Evolutionary conservation across 257 asterid genomes (phyloP).

Genomic region (Nicotiana attenuata): DNA sequence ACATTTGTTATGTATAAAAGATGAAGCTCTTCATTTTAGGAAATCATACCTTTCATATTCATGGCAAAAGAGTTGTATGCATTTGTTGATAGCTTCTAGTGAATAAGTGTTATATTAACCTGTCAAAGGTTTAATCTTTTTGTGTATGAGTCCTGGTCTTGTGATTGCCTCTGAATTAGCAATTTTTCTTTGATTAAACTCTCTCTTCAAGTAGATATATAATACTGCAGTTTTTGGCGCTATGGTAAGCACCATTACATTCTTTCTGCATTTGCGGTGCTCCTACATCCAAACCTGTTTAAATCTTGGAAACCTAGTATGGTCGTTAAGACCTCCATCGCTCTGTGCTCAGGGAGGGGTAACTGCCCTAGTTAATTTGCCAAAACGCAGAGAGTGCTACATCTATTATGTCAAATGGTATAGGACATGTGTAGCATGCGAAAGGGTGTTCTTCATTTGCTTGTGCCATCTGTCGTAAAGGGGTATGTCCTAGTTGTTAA

Average conservation of each 20-base stretch:
- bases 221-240: neutral
- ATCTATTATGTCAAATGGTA: neutral
- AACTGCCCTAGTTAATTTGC: neutral
- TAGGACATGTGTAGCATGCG: neutral
- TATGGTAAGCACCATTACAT: neutral
- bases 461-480: neutral
- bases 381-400: neutral
- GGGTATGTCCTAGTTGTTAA: neutral
- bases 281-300: neutral
- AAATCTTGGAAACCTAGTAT: neutral
- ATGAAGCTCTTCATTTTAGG: neutral
- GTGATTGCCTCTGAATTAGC: neutral
- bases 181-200: neutral
- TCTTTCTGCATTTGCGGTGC: neutral
- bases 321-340: neutral
- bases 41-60: neutral
- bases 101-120: neutral
- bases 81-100: conserved; percentile 5
- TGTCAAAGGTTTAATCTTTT: neutral
- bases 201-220: neutral
- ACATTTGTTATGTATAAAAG: neutral
- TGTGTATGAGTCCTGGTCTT: neutral
- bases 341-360: neutral
- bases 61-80: neutral
- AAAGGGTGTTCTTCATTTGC: neutral